These are phyloP conservation scores for Beauveria caledonica DNA, from an alignment of 2,329 filamentous ascomycete genomes.

Conservation along the genomic window DNA sequence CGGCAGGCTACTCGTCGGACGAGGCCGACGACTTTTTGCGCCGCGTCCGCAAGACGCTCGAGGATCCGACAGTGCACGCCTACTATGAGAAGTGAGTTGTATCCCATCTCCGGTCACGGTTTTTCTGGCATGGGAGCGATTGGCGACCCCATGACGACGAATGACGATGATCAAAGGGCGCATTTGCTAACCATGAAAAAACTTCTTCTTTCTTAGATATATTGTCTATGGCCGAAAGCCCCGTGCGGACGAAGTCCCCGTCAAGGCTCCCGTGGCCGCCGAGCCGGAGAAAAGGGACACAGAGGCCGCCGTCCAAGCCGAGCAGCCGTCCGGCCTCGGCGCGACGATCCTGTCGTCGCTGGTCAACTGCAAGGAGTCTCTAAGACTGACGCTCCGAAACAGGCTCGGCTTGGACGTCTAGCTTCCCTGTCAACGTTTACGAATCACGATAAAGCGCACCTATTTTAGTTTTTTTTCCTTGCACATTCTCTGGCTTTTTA, in stretches of 20 bases:
- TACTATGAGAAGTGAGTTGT: conserved; percentile 9
- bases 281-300: conserved; percentile 12
- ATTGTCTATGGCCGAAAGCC: conserved; percentile 10
- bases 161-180: background rate
- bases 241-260: conserved; percentile 25
- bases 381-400: background rate
- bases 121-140: too few relatives aligned
- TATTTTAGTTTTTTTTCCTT: background rate
- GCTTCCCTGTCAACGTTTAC: background rate
- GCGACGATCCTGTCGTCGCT: background rate
- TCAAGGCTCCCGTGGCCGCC: conserved; percentile 27
- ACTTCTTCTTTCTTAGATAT: background rate
- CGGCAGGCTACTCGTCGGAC: conserved; percentile 3
- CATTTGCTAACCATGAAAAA: background rate
- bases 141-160: too few relatives aligned
- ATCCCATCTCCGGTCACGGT: background rate
- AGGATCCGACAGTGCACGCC: conserved; percentile 4
- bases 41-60: conserved; percentile 2
- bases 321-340: background rate
- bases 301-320: background rate
- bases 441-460: background rate
- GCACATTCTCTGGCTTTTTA: too few relatives aligned
- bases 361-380: background rate
- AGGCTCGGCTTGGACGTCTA: conserved; percentile 1
- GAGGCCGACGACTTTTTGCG: conserved; percentile 8